Base-by-base conservation (phyloP, 2,329 filamentous ascomycete species). In the Claviceps paspali region DNA sequence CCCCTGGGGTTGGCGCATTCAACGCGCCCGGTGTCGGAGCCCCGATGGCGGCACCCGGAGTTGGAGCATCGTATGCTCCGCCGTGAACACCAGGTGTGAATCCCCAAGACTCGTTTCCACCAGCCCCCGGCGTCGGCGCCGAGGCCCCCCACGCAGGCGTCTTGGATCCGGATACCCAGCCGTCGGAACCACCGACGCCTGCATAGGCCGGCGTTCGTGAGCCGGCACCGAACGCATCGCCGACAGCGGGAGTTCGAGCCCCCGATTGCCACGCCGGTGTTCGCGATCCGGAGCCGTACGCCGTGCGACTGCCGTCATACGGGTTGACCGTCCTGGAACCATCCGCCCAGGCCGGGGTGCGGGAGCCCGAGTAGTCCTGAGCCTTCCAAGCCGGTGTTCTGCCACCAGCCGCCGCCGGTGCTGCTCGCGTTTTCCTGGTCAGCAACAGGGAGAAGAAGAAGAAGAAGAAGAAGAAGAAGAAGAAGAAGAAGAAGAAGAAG, bases 221-320 rank as follows among this genome's bases (percentile, higher is more conserved):
- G 6, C 79, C 79, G 39, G 70, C 67, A 38, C 68, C 73, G 49
- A 80, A 82, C 15, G 68, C 66, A 49, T 79, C 72, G 11, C 67
- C 64, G 15, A 49, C 49, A 1, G 74, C 73, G 38, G 82, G 64
- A 1, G 82, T 88, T 54, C 81, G 79, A 38, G 79, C 75, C 36
- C 81, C 82, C 2, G 84, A 80, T 41, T 79, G 78, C 82, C 82
- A 87, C 5, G 79, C 80, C 6, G 81, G 81, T 1, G 80, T 86
- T 37, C 82, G 74, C 33, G 70, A 70, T 22, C 78, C 76, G 17
- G 70, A 68, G 14, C 85, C 85, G 49, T 93, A 92, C 2, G 83
- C 75, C 12, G 84, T 87, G 32, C 78, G 76, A 53, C 63, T 79
- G 42, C 80, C 80, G 47, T 81, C 79, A 48, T 83, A 82, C 1